Evolutionary conservation across 768 basidiomycete species (phyloP).

Genomic region (Boletus patriciae): DNA sequence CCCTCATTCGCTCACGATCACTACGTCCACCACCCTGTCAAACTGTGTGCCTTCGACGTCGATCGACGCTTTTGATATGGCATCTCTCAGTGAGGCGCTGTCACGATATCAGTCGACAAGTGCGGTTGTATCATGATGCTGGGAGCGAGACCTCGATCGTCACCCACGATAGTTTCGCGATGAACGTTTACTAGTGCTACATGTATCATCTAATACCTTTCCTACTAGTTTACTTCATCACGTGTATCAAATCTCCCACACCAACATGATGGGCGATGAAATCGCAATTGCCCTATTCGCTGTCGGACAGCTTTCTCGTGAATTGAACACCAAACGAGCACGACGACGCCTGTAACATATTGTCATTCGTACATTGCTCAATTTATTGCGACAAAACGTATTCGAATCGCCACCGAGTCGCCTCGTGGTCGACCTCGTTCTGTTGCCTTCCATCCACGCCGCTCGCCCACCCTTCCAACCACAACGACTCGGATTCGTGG

Average conservation of each 20-base stretch:
- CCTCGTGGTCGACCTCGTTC: constrained; percentile 29
- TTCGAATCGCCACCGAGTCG: not conserved
- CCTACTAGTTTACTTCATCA: constrained; percentile 5
- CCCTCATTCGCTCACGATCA: constrained; percentile 14
- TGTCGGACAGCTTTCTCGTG: not conserved
- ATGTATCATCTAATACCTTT: constrained; percentile 3
- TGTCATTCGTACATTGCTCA: not conserved
- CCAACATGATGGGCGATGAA: not conserved
- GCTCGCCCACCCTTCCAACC: not conserved
- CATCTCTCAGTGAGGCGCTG: constrained; percentile 26
- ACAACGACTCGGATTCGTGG: not conserved
- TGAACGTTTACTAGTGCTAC: not conserved
- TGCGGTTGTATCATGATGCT: constrained; percentile 8
- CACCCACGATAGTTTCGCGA: constrained; percentile 5
- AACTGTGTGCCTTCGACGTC: constrained; percentile 6
- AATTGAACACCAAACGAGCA: not conserved
- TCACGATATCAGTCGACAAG: constrained; percentile 27
- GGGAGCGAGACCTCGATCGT: not conserved
- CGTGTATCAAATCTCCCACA: constrained; percentile 15
- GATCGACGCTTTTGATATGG: constrained; percentile 24
- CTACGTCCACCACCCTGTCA: constrained; percentile 8
- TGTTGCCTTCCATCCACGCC: constrained; percentile 7
- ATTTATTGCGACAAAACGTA: not conserved
- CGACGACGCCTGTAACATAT: not conserved
- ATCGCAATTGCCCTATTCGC: not conserved